A percentile compares a stretch with the other conserved stretches of the same genome.
Evolutionary conservation across 208 protist genomes (phyloP).

Genomic region (Trypanosoma mega): DNA sequence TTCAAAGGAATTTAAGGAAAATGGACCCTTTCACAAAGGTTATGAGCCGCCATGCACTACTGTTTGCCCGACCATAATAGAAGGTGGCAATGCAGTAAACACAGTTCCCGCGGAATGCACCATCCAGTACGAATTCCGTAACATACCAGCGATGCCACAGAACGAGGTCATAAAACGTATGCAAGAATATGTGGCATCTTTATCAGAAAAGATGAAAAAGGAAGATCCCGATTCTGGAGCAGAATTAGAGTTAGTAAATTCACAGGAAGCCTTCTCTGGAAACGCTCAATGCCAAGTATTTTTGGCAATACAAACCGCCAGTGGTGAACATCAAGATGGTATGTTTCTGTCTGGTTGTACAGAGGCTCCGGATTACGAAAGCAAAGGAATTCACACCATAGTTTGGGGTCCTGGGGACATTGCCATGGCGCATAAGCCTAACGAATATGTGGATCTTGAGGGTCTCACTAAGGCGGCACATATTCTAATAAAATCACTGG

Average conservation of each 20-base stretch:
- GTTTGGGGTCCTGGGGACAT: too few species aligned
- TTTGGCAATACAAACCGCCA: constrained; percentile 4
- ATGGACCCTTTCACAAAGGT: constrained; percentile 39
- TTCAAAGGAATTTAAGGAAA: constrained; percentile 36
- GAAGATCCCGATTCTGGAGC: constrained; percentile 8
- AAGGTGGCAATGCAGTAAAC: constrained; percentile 54
- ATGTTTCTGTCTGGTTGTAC: too few species aligned
- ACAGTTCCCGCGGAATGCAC: constrained; percentile 51
- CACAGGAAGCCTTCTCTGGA: not conserved
- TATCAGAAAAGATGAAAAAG: constrained; percentile 34
- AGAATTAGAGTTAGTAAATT: not conserved
- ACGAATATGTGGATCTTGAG: too few species aligned
- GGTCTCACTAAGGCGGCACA: constrained; percentile 2
- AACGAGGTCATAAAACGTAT: constrained; percentile 31
- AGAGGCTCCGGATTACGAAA: too few species aligned
- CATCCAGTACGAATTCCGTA: constrained; percentile 50
- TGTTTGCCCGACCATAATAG: constrained; percentile 31
- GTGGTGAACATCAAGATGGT: constrained; percentile 3
- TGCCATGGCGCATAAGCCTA: too few species aligned
- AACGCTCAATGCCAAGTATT: not conserved
- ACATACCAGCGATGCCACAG: constrained; percentile 35
- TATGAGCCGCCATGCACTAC: constrained; percentile 38
- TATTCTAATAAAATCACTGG: constrained; percentile 6
- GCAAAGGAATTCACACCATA: too few species aligned
- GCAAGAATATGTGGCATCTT: constrained; percentile 27